phyloP scores from a whole-genome alignment of 768 basidiomycete genomes.

The Suillus plorans region DNA sequence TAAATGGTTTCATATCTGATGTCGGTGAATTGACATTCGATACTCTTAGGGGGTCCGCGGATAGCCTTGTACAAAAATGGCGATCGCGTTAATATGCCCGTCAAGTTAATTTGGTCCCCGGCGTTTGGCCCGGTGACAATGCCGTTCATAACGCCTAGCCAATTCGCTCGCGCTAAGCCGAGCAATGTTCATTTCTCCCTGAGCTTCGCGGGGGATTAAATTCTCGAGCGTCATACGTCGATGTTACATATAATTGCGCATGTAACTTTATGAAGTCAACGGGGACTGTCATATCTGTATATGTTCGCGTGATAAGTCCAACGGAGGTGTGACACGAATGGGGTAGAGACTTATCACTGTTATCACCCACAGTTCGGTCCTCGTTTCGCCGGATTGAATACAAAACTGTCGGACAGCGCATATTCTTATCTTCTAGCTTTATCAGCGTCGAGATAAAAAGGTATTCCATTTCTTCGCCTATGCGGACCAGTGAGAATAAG shows the following conservation, averaged over 20 bases:
- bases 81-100: background rate
- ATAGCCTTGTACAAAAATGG: background rate
- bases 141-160: background rate
- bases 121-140: background rate
- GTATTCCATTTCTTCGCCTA: background rate
- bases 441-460: background rate
- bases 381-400: background rate
- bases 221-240: background rate
- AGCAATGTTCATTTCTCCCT: background rate
- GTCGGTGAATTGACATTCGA: background rate
- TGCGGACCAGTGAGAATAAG: background rate
- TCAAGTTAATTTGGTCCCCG: background rate
- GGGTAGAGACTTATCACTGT: background rate
- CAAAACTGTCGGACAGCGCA: background rate
- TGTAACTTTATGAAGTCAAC: background rate
- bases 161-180: background rate
- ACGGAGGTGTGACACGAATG: background rate
- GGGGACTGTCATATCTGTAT: background rate
- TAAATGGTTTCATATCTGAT: background rate
- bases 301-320: background rate
- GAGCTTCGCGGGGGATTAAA: background rate
- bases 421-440: conserved; percentile 4
- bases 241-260: background rate
- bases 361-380: background rate
- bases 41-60: conserved; percentile 1